phyloP scores from a whole-genome alignment of 1,284 basidiomycete species.

The Boletus sp. region DNA sequence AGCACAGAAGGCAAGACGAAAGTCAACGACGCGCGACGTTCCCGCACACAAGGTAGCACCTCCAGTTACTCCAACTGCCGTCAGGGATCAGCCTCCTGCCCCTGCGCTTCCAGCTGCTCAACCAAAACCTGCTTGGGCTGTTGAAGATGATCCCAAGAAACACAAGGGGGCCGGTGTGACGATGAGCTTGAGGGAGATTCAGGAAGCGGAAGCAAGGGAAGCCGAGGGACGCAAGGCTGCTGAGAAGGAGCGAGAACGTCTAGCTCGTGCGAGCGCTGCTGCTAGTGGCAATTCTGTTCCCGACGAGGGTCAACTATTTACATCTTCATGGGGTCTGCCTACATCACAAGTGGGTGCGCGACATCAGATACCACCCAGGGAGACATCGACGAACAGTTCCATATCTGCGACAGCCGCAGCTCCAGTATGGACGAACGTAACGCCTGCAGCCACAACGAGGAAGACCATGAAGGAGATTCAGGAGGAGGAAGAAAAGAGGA shows the following conservation, averaged over 20 bases:
- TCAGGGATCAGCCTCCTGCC: constrained; percentile 28
- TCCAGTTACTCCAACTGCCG: constrained; percentile 9
- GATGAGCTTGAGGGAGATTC: constrained; percentile 89
- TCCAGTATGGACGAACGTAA: constrained; percentile 66
- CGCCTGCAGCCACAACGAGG: constrained; percentile 57
- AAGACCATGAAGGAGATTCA: constrained; percentile 99
- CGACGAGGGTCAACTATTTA: constrained; percentile 61
- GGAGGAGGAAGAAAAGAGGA: constrained; percentile 90
- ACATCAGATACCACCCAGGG: constrained; percentile 40
- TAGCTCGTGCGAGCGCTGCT: constrained; percentile 47
- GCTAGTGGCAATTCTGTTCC: constrained; percentile 31
- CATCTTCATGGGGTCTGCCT: constrained; percentile 74
- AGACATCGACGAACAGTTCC: constrained; percentile 39
- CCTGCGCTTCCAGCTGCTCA: constrained; percentile 28
- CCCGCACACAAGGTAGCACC: constrained; percentile 25
- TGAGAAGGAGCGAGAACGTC: constrained; percentile 62
- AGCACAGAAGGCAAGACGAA: constrained; percentile 30
- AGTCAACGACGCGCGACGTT: constrained; percentile 28
- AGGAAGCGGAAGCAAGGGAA: constrained; percentile 86
- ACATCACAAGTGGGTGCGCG: constrained; percentile 67
- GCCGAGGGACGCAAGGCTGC: constrained; percentile 70
- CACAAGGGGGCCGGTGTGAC: constrained; percentile 41
- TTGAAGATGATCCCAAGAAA: constrained; percentile 62
- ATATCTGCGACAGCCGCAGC: constrained; percentile 29
- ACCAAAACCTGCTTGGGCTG: constrained; percentile 56